Percentiles rank a stretch among this genome's conserved stretches.
phyloP scores from a whole-genome alignment of 1,284 basidiomycete species.

The Ceratorhiza oryzae-sativae region DNA sequence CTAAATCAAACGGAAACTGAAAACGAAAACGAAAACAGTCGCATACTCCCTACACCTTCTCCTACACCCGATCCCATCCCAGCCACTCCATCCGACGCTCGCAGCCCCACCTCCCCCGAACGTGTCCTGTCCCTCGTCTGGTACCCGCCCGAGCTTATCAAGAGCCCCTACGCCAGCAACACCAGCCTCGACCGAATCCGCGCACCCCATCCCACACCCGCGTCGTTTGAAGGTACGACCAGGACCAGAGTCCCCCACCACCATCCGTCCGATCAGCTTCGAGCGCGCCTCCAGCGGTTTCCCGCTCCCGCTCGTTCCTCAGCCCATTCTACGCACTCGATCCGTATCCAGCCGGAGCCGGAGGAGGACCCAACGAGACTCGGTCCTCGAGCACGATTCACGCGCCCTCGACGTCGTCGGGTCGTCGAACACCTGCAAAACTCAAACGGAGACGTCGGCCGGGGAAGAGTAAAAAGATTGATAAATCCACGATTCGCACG shows the following conservation, averaged over 20 bases:
- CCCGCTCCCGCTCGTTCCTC: not conserved
- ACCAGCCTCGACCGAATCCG: slow-evolving; percentile 9
- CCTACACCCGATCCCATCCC: slow-evolving; percentile 11
- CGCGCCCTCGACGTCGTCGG: slow-evolving; percentile 7
- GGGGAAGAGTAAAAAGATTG: not conserved
- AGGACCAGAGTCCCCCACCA: not conserved
- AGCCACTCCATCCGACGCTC: not conserved
- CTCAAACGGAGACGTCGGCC: slow-evolving; percentile 3
- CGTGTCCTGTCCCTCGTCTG: slow-evolving; percentile 22
- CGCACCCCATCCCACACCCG: slow-evolving; percentile 10
- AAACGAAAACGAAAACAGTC: not conserved
- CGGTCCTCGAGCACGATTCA: slow-evolving; percentile 18
- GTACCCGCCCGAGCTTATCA: slow-evolving; percentile 31
- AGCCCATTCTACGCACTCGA: not conserved
- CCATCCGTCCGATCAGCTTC: not conserved
- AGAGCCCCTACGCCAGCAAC: slow-evolving; percentile 24
- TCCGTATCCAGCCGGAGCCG: not conserved
- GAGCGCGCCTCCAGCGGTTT: not conserved
- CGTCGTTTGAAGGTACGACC: not conserved
- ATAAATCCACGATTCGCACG: not conserved
- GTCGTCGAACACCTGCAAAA: slow-evolving; percentile 13
- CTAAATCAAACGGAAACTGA: not conserved
- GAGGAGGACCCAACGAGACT: not conserved
- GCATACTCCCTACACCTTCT: slow-evolving; percentile 1
- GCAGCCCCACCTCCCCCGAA: slow-evolving; percentile 3